phyloP scores from a whole-genome alignment of 129 eudicot species.

The Saposhnikovia divaricata region DNA sequence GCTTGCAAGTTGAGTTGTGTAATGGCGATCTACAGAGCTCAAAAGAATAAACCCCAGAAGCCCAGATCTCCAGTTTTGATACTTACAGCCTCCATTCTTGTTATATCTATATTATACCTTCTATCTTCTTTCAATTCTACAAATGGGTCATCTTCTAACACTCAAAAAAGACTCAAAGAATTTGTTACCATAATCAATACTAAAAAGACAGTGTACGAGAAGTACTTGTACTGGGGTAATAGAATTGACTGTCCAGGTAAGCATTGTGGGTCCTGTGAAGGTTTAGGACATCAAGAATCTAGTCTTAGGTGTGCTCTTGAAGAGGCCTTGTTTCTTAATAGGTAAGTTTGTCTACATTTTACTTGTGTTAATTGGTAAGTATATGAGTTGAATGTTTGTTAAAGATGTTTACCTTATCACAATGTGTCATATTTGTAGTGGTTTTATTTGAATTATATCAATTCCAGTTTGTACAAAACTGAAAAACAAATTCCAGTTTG shows the following conservation, averaged over 20 bases:
- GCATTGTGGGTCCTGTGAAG: constrained; percentile 82
- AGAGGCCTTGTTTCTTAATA: constrained; percentile 74
- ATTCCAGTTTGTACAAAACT: too few species aligned
- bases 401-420: not conserved
- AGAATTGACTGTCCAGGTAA: constrained; percentile 95
- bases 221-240: constrained; percentile 78
- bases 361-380: not conserved
- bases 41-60: constrained; percentile 42
- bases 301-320: constrained; percentile 98
- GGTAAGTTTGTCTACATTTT: constrained; percentile 29
- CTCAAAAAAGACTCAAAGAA: constrained; percentile 3
- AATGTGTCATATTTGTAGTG: not conserved
- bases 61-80: constrained; percentile 62
- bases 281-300: constrained; percentile 95
- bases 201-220: constrained; percentile 21
- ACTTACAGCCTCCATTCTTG: constrained; percentile 31
- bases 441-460: not conserved
- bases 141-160: constrained; percentile 31
- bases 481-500: not conserved
- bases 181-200: not conserved
- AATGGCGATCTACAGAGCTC: constrained; percentile 76
- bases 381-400: not conserved
- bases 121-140: constrained; percentile 45
- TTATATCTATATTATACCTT: constrained; percentile 53
- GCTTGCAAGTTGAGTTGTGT: not conserved